Conservation (phyloP, 2,329 filamentous ascomycete genomes). For the Lachnellula subtilissima region DNA sequence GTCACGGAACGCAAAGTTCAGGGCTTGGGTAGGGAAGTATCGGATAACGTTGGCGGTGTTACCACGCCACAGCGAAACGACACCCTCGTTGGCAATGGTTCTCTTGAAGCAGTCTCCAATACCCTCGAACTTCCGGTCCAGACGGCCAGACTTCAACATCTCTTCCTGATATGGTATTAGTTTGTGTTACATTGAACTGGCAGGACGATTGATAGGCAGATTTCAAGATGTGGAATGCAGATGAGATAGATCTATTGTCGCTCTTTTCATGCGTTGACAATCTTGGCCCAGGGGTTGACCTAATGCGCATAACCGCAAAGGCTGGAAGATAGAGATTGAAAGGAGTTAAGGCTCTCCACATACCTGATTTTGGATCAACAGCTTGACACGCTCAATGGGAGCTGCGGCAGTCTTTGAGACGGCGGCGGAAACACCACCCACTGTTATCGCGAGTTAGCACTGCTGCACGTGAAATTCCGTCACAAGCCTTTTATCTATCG, state of each 20-base stretch:
- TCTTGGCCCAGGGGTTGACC: constrained; percentile 8
- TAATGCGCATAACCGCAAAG: constrained; percentile 14
- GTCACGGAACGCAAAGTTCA: constrained; percentile 99
- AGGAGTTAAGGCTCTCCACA: constrained; percentile 35
- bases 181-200: not conserved
- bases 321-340: not conserved
- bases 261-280: not conserved
- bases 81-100: constrained; percentile 85
- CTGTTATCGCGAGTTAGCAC: constrained; percentile 45
- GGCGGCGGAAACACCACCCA: constrained; percentile 99
- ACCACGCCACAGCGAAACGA: constrained; percentile 95
- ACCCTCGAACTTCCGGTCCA: constrained; percentile 93
- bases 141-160: constrained; percentile 98
- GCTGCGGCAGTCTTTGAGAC: constrained; percentile 99
- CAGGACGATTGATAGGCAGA: not conserved
- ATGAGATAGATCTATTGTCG: not conserved
- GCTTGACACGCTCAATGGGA: constrained; percentile 99
- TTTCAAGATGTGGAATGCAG: not conserved
- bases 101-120: constrained; percentile 94
- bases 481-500: constrained; percentile 6
- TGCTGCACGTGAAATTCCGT: constrained; percentile 2
- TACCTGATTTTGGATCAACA: constrained; percentile 99
- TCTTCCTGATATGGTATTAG: constrained; percentile 68
- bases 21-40: constrained; percentile 99
- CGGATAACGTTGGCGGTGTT: constrained; percentile 99